A percentile compares a stretch with the other conserved stretches of the same genome.
phyloP scores from a whole-genome alignment of 495 filamentous ascomycete genomes.

The Penicillium parvum region DNA sequence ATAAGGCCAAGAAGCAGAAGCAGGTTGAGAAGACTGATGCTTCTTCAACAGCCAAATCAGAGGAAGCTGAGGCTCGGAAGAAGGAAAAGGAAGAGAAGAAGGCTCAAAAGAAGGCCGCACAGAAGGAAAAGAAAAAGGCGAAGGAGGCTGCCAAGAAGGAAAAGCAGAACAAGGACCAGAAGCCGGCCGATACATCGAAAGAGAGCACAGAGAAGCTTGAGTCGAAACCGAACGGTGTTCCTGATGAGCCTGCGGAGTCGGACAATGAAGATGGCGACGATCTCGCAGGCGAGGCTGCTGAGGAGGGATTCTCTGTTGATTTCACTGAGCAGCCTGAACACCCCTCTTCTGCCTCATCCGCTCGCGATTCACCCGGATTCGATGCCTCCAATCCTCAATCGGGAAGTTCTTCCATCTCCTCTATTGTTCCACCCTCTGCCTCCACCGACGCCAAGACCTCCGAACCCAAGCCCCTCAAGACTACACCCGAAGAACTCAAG shows the following conservation, averaged over 20 bases:
- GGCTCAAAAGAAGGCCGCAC: slow-evolving; percentile 45
- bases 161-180: slow-evolving; percentile 38
- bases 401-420: slow-evolving; percentile 68
- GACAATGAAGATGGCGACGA: slow-evolving; percentile 32
- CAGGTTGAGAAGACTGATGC: slow-evolving; percentile 28
- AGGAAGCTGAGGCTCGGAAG: slow-evolving; percentile 37
- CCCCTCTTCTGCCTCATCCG: slow-evolving; percentile 46
- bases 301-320: slow-evolving; percentile 44
- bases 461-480: slow-evolving; percentile 38
- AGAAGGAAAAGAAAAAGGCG: slow-evolving; percentile 47
- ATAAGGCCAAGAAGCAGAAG: slow-evolving; percentile 33
- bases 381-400: slow-evolving; percentile 57
- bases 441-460: slow-evolving; percentile 31
- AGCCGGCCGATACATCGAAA: slow-evolving; percentile 17
- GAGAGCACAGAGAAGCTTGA: slow-evolving; percentile 19
- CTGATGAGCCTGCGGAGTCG: slow-evolving; percentile 17
- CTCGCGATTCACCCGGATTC: slow-evolving; percentile 59
- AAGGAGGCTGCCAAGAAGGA: slow-evolving; percentile 44
- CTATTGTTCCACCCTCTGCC: slow-evolving; percentile 54
- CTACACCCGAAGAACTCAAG: slow-evolving; percentile 65
- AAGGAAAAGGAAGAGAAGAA: slow-evolving; percentile 46
- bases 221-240: slow-evolving; percentile 28
- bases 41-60: slow-evolving; percentile 25
- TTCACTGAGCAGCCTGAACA: slow-evolving; percentile 39
- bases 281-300: slow-evolving; percentile 34